Evolutionary conservation across 2,329 filamentous ascomycete species (phyloP).

Genomic region (Thermochaetoides dissita): DNA sequence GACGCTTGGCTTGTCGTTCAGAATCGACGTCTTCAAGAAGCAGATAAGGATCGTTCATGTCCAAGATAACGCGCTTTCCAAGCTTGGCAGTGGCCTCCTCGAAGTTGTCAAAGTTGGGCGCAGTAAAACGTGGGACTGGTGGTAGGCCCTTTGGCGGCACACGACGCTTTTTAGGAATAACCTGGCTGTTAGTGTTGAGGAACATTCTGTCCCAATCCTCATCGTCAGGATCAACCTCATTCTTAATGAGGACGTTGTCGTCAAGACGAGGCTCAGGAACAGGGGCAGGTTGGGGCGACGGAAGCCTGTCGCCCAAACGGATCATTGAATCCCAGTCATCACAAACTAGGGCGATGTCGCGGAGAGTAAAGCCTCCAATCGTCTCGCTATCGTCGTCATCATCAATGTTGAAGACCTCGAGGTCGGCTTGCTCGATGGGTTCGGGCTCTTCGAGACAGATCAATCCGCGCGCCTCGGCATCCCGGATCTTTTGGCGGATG

Average conservation of each 20-base stretch:
- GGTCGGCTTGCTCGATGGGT: slow-evolving; percentile 28
- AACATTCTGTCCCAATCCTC: slow-evolving; percentile 54
- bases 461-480: slow-evolving; percentile 34
- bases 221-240: slow-evolving; percentile 37
- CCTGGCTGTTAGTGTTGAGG: slow-evolving; percentile 24
- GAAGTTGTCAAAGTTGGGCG: slow-evolving; percentile 69
- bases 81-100: slow-evolving; percentile 57
- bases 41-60: slow-evolving; percentile 77
- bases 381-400: slow-evolving; percentile 45
- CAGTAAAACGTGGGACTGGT: slow-evolving; percentile 42
- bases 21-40: slow-evolving; percentile 66
- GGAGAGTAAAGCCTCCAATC: slow-evolving; percentile 60
- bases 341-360: slow-evolving; percentile 74
- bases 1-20: slow-evolving; percentile 47
- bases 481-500: slow-evolving; percentile 43
- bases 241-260: slow-evolving; percentile 17
- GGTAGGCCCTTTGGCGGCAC: slow-evolving; percentile 40
- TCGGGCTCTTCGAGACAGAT: slow-evolving; percentile 28
- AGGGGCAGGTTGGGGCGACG: slow-evolving; percentile 7
- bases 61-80: slow-evolving; percentile 66
- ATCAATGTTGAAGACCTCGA: slow-evolving; percentile 26
- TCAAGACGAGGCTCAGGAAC: slow-evolving; percentile 8
- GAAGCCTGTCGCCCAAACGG: slow-evolving; percentile 26
- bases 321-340: slow-evolving; percentile 68
- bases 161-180: slow-evolving; percentile 44